A percentile compares a stretch with the other conserved stretches of the same genome.
Conservation (phyloP, 1,139 yeast genomes). For the Blastobotrys malaysiensis region DNA sequence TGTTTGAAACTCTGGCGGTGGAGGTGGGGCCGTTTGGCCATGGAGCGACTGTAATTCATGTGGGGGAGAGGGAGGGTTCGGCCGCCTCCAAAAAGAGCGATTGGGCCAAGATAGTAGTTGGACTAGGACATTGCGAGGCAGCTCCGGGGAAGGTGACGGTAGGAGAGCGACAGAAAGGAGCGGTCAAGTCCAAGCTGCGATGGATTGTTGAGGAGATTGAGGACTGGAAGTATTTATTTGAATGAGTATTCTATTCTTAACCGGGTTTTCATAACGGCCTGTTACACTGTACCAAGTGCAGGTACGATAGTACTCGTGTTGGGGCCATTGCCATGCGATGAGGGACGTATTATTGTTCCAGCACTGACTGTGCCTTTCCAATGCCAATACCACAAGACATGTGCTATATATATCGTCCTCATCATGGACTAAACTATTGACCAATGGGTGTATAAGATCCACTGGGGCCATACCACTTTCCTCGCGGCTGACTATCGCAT, state of each 20-base stretch:
- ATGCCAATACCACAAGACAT: too few relatives aligned
- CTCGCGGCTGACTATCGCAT: too few relatives aligned
- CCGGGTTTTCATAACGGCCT: too few relatives aligned
- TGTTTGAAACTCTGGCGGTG: constrained; percentile 17
- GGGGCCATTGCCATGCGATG: too few relatives aligned
- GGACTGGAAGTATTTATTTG: constrained; percentile 34
- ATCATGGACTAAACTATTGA: too few relatives aligned
- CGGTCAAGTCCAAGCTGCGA: constrained; percentile 30
- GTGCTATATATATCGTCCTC: too few relatives aligned
- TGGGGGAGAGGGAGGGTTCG: constrained; percentile 2
- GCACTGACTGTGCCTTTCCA: too few relatives aligned
- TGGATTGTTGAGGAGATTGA: constrained; percentile 34
- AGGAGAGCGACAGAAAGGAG: constrained; percentile 24
- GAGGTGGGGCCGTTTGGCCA: constrained; percentile 10
- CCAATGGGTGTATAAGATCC: too few relatives aligned
- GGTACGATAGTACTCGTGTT: background rate
- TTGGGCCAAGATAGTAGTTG: constrained; percentile 14
- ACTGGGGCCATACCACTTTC: too few relatives aligned
- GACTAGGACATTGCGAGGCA: constrained; percentile 28
- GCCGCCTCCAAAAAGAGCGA: background rate
- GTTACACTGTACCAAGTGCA: background rate
- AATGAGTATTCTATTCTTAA: too few relatives aligned
- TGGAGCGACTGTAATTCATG: constrained; percentile 10
- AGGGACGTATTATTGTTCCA: too few relatives aligned
- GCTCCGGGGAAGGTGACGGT: constrained; percentile 25